Base-by-base conservation (phyloP, 345 rosid genomes). In the Brassica nigra region DNA sequence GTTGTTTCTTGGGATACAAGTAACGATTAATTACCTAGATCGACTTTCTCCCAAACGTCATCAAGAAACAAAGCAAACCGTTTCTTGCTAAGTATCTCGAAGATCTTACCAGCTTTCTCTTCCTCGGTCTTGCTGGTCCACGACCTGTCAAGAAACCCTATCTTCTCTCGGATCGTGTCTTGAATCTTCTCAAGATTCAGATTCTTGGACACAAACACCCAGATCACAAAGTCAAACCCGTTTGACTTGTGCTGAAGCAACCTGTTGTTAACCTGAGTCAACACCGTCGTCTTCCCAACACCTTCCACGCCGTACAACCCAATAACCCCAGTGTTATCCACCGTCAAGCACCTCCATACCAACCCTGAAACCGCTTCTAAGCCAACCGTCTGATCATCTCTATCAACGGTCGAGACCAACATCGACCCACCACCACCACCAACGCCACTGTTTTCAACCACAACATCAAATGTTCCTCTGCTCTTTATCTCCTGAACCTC, bases 241-340 rank as follows among this genome's bases (percentile, higher is more conserved):
- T 75, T 70, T 2, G 70, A 7, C 18, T 76, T 63, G 3, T 42
- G 78, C 28, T 54, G 73, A 28, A 66, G 69, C 79, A 83, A 68
- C 62, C 68, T 83, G 36, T 85, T 83, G 61, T 80, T 80, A 12
- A 85, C 83, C 47, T 80, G 78, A 12, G 80, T 85, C 76, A 83
- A 62, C 61, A 85, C 82, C 36, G 87, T 85, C 15, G 85, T 85
- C 80, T 85, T 85, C 27, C 87, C 87, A 47, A 82, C 82, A 14
- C 85, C 82, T 58, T 68, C 85, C 66, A 78, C 75, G 6, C 85
- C 87, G 61, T 62, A 80, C 18, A 85, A 39, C 4, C 86, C 88
- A n/a, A 85, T 75, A 52, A 76, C 58, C 8, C 83, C 81, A 1
- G 81, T 77, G 54, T 73, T 73, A 71, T 81, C 78, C 14, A 82